These are phyloP conservation scores for Pseudocercospora crystallina DNA, from an alignment of 2,329 filamentous ascomycete genomes.

Conservation along the genomic window DNA sequence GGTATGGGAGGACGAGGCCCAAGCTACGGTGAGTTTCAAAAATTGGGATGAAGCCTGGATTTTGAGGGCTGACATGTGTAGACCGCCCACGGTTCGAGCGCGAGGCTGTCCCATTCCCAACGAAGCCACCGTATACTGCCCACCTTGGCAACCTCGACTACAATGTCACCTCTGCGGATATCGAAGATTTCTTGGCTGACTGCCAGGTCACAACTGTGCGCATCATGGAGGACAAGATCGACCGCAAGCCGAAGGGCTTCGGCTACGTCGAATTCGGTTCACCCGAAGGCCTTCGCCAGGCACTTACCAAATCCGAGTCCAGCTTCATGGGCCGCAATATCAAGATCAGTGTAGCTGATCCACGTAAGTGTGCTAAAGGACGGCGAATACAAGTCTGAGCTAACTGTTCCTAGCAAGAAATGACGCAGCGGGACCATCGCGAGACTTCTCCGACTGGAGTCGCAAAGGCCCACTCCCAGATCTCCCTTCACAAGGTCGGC, in stretches of 20 bases:
- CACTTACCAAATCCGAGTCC: conserved; percentile 76
- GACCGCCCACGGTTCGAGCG: conserved; percentile 49
- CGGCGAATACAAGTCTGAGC: not conserved
- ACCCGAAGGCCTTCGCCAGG: conserved; percentile 87
- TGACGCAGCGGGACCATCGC: conserved; percentile 67
- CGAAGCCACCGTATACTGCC: conserved; percentile 90
- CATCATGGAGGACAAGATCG: conserved; percentile 94
- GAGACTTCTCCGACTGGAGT: conserved; percentile 87
- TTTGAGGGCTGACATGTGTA: conserved; percentile 24
- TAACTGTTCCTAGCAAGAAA: conserved; percentile 23
- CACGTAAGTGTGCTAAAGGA: conserved; percentile 66
- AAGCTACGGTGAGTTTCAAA: conserved; percentile 33
- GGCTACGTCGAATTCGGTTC: conserved; percentile 93
- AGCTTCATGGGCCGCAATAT: conserved; percentile 87
- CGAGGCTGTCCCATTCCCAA: conserved; percentile 81
- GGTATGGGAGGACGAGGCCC: conserved; percentile 27
- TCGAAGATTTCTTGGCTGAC: conserved; percentile 79
- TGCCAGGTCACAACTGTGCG: conserved; percentile 88
- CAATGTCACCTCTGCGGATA: conserved; percentile 80
- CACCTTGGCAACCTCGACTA: conserved; percentile 97
- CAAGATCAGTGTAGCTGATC: conserved; percentile 92
- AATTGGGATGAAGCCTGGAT: conserved; percentile 5
- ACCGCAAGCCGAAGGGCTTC: conserved; percentile 93
- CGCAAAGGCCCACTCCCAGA: conserved; percentile 87
- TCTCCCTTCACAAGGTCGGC: conserved; percentile 53